Conservation (phyloP, 2,329 filamentous ascomycete genomes). For the Claviceps paspali region DNA sequence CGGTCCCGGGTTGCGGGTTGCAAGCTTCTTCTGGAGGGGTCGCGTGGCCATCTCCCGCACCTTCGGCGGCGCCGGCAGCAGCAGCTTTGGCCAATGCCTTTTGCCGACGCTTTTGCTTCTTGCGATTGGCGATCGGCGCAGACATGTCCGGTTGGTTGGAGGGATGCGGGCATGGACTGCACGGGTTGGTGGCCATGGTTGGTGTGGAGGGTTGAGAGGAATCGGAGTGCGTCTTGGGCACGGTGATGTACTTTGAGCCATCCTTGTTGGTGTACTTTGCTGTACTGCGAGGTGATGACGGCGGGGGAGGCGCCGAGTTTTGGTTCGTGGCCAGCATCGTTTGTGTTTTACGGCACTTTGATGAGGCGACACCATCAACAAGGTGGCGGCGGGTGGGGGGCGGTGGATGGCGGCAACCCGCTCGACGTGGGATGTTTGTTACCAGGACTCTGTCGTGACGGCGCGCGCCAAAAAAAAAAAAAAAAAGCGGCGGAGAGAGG, state of each 20-base stretch:
- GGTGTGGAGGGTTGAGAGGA: constrained; percentile 38
- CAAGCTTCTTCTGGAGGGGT: constrained; percentile 17
- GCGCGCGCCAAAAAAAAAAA: no score
- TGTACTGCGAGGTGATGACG: constrained; percentile 36
- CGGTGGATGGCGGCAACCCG: background rate
- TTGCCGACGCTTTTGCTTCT: constrained; percentile 86
- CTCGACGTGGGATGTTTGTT: background rate
- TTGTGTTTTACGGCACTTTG: constrained; percentile 17
- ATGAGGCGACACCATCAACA: constrained; percentile 24
- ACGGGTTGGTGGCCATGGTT: constrained; percentile 23
- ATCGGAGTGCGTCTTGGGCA: constrained; percentile 41
- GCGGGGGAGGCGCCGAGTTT: constrained; percentile 31
- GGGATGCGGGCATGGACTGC: constrained; percentile 14
- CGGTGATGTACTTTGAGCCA: constrained; percentile 53
- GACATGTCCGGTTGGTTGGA: constrained; percentile 14
- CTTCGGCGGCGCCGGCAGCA: constrained; percentile 26
- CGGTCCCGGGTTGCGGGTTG: constrained; percentile 10
- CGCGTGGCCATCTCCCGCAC: constrained; percentile 23
- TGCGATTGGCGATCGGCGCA: constrained; percentile 57
- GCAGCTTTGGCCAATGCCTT: constrained; percentile 64
- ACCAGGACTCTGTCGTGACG: background rate
- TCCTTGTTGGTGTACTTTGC: constrained; percentile 54
- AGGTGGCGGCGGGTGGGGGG: constrained; percentile 10
- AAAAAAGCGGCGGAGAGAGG: background rate
- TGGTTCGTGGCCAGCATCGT: constrained; percentile 38